Percentiles rank a stretch among this genome's conserved stretches.
These are phyloP conservation scores for Cucumis hystrix DNA, from an alignment of 306 rosid species.

Conservation along the genomic window DNA sequence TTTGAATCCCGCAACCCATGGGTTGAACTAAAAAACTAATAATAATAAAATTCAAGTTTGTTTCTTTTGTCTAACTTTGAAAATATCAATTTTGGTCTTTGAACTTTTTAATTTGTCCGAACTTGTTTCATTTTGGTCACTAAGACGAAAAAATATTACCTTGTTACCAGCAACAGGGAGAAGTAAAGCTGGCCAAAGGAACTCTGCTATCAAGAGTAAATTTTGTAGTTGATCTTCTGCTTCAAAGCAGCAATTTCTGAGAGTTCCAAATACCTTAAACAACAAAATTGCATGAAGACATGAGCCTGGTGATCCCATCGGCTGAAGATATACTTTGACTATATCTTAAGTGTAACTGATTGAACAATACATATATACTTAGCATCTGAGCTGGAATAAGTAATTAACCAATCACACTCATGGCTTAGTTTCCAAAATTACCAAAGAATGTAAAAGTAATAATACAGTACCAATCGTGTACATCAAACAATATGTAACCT, in stretches of 20 bases:
- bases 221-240: conserved; percentile 72
- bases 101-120: too few relatives aligned
- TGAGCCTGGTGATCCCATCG: neutral
- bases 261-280: conserved; percentile 69
- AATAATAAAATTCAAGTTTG: too few relatives aligned
- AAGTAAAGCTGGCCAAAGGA: conserved; percentile 97
- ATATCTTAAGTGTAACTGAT: neutral
- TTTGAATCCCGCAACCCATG: too few relatives aligned
- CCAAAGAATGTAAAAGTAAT: neutral
- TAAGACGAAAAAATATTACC: conserved; percentile 22
- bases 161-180: conserved; percentile 90
- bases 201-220: conserved; percentile 83
- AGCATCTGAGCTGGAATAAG: neutral
- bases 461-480: neutral
- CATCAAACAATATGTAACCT: neutral
- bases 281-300: neutral
- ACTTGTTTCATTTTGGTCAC: neutral
- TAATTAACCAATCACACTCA: neutral
- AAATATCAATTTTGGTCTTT: too few relatives aligned
- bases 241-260: conserved; percentile 91
- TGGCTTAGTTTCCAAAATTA: neutral
- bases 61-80: too few relatives aligned
- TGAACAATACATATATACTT: neutral
- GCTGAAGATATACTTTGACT: neutral
- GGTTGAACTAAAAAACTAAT: too few relatives aligned